These are phyloP conservation scores for Ophiostoma pallidulum DNA, from an alignment of 2,329 filamentous ascomycete genomes.

Conservation along the genomic window DNA sequence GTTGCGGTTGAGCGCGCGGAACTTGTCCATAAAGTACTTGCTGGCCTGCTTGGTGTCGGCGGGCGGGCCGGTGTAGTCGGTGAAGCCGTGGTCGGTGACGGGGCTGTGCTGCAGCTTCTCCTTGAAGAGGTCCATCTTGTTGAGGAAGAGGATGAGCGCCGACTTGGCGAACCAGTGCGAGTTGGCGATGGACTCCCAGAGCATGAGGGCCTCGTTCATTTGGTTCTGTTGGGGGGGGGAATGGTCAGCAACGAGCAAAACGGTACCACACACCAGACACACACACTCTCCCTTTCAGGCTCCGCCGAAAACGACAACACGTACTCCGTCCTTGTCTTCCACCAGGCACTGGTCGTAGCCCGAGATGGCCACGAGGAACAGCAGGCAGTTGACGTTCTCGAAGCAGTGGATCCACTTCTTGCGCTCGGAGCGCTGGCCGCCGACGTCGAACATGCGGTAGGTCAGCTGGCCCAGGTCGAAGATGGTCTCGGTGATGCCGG, in stretches of 20 bases:
- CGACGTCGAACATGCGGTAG: slow-evolving; percentile 95
- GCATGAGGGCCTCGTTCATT: slow-evolving; percentile 84
- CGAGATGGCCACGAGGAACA: slow-evolving; percentile 91
- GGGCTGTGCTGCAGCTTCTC: slow-evolving; percentile 63
- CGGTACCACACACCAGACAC: no score
- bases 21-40: slow-evolving; percentile 77
- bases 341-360: slow-evolving; percentile 95
- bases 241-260: background rate
- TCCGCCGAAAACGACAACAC: no score
- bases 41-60: slow-evolving; percentile 65
- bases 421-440: slow-evolving; percentile 82
- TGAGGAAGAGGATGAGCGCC: slow-evolving; percentile 73
- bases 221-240: slow-evolving; percentile 51
- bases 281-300: slow-evolving; percentile 26
- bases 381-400: slow-evolving; percentile 82
- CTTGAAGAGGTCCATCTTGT: slow-evolving; percentile 81
- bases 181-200: slow-evolving; percentile 78
- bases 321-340: slow-evolving; percentile 93
- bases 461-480: slow-evolving; percentile 88
- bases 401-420: slow-evolving; percentile 99
- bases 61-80: slow-evolving; percentile 64
- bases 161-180: slow-evolving; percentile 80
- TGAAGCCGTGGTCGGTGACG: slow-evolving; percentile 64
- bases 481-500: slow-evolving; percentile 89
- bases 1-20: slow-evolving; percentile 64